Evolutionary conservation across 2,329 filamentous ascomycete genomes (phyloP), one percentile per base, ranked within the genome.

Genomic region (Herpotrichia juniperi): DNA sequence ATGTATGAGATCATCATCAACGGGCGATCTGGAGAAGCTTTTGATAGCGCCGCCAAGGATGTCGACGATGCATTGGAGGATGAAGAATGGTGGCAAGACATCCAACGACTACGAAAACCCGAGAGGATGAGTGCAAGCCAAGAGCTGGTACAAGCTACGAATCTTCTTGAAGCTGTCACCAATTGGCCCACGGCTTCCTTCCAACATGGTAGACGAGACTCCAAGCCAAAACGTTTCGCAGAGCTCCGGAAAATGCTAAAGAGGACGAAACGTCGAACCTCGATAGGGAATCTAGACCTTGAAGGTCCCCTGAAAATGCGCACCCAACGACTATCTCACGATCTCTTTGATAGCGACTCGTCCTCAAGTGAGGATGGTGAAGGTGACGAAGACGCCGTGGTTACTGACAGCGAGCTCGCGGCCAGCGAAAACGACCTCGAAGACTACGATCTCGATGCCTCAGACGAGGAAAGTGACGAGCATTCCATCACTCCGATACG

Each of bases 61-160:
- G 85, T 94, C 12, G 81, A 91, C 53, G 80, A 85, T 19, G 81
- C 86, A 4, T 74, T 96, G 12, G 82, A 83, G 58, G 83, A 86
- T 9, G 88, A 94, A 63, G 84, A 87, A 26, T 96, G 91, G 91
- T 96, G 91, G 91, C 81, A 87, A 43, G 87, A 93, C 35, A 76
- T 94, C 3, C 85, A 88, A 60, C 79, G 75, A 37, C 60, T 78
- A 57, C 73, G 78, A 54, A 68, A 63, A 37, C 68, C 70, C 14
- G 63, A 63, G 2, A 57, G 62, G 12, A 54, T 74, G 46, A 76
- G 68, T 39, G 71, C 74, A 11, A 72, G 68, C n/a, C 76, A 80
- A 55, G 75, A 79, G 49, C 51, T 79, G 14, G 70, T 74, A n/a
- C 71, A 78, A 26, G 72, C 79, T 25, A 73, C 74, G 14, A 75